These are phyloP conservation scores for Fusarium buharicum DNA, from an alignment of 2,329 filamentous ascomycete species.

Conservation along the genomic window DNA sequence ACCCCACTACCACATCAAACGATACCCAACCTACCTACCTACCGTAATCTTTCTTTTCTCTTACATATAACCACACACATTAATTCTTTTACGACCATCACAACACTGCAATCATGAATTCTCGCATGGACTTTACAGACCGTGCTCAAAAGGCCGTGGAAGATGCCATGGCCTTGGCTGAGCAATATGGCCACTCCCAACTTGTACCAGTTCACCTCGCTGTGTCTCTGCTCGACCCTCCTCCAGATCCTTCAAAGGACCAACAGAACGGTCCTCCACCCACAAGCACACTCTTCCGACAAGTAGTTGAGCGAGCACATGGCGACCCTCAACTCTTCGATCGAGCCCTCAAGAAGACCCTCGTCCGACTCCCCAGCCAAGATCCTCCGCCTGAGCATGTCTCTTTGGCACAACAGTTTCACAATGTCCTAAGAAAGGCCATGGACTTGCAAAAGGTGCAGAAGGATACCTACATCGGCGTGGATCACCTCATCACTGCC, in stretches of 20 bases:
- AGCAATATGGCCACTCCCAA: slow-evolving; percentile 91
- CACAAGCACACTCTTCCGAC: slow-evolving; percentile 83
- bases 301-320: slow-evolving; percentile 92
- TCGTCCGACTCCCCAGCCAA: slow-evolving; percentile 92
- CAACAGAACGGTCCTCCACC: slow-evolving; percentile 79
- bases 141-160: slow-evolving; percentile 88
- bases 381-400: slow-evolving; percentile 93
- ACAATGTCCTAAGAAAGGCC: slow-evolving; percentile 83
- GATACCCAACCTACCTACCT: slow-evolving; percentile 44
- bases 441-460: slow-evolving; percentile 96
- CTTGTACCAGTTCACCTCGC: slow-evolving; percentile 91
- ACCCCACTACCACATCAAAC: slow-evolving; percentile 19
- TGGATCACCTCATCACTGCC: slow-evolving; percentile 92
- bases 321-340: slow-evolving; percentile 92
- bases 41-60: slow-evolving; percentile 9
- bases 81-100: slow-evolving; percentile 20
- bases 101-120: slow-evolving; percentile 66
- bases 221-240: slow-evolving; percentile 80
- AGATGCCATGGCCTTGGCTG: slow-evolving; percentile 86
- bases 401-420: slow-evolving; percentile 82
- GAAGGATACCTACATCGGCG: slow-evolving; percentile 92
- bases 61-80: background rate
- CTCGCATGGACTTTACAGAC: slow-evolving; percentile 92
- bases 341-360: slow-evolving; percentile 86
- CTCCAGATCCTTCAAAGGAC: slow-evolving; percentile 80